Evolutionary conservation across 176 grass and related monocot species (phyloP), one percentile per base, ranked within the genome.

Genomic region (Cenchrus americanus): DNA sequence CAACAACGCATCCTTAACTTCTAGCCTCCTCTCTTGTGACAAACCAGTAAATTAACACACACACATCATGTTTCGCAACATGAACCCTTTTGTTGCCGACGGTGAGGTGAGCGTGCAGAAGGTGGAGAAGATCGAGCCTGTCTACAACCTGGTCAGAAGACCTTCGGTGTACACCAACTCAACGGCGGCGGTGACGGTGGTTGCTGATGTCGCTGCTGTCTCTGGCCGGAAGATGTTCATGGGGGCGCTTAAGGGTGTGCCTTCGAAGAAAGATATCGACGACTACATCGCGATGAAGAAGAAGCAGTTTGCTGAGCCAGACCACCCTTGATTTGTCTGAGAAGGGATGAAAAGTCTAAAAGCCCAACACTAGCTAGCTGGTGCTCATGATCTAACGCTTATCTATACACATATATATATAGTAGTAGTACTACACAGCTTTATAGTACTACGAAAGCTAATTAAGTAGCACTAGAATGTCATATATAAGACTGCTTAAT

Each of bases 21-120:
- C 2, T 17, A 46, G 23, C 51, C 10, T 17, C 59, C 69, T 27
- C 48, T 74, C 52, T 37, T 24, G 17, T 32, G 13, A 54, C 32
- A 81, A 22, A 70, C 42, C 1, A 69, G 30, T 30, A 37, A 30
- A n/a, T n/a, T 30, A 30, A 37, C 4, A 60, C 10, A 8, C 24
- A 21, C 66, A 48, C 63, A 5, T 42, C 65, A 89, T 89, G 88
- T 0, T 18, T 72, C 73, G 65, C 2, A 15, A 71, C 37, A 65
- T 12, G 67, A 85, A 82, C 23, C 3, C 72, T 55, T 26, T 7
- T 14, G 44, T 23, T 8, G 64, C 65, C 7, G 80, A 82, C 10
- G 88, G 64, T 0, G 72, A 82, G 57, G 83, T 88, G 75, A 66
- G 40, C 7, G 59, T 88, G 8, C 48, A 88, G 3, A 88, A 73